Percentiles rank a stretch among this genome's conserved stretches.
Evolutionary conservation across 176 grass and related monocot species (phyloP).

Genomic region (Raddia distichophylla): DNA sequence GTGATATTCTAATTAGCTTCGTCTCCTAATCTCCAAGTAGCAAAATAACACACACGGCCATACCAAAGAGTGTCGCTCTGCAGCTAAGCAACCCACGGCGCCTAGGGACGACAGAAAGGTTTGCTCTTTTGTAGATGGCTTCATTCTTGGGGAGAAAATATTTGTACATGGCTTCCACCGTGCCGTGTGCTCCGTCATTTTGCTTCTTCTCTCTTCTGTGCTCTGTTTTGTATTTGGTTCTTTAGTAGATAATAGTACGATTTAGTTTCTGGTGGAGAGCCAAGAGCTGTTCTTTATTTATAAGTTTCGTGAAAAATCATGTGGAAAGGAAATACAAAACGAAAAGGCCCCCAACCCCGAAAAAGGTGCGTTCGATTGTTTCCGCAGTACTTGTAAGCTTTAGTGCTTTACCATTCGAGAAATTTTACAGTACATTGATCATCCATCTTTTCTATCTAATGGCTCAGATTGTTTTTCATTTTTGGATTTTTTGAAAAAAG

Average conservation of each 20-base stretch:
- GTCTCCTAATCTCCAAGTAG: not conserved
- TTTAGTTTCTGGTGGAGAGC: not conserved
- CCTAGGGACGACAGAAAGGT: not conserved
- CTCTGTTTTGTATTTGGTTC: not conserved
- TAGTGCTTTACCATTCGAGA: too few species aligned
- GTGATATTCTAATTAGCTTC: too few species aligned
- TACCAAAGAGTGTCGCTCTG: not conserved
- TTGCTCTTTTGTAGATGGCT: not conserved
- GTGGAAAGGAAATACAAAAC: not conserved
- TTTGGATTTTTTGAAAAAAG: too few species aligned
- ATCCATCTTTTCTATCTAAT: too few species aligned
- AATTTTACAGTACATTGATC: too few species aligned
- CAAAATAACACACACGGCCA: not conserved
- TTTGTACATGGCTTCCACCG: not conserved
- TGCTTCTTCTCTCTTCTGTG: not conserved
- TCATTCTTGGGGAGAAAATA: not conserved
- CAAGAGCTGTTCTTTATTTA: not conserved
- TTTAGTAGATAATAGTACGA: not conserved
- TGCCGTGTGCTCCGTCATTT: not conserved
- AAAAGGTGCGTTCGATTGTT: too few species aligned
- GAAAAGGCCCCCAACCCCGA: too few species aligned
- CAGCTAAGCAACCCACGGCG: slow-evolving; percentile 2
- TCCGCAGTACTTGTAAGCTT: too few species aligned
- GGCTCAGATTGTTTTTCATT: too few species aligned
- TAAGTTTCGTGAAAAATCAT: not conserved